These are phyloP conservation scores for Helicostylum pulchrum DNA, from an alignment of 192 early-diverging fungal genomes.

Conservation along the genomic window DNA sequence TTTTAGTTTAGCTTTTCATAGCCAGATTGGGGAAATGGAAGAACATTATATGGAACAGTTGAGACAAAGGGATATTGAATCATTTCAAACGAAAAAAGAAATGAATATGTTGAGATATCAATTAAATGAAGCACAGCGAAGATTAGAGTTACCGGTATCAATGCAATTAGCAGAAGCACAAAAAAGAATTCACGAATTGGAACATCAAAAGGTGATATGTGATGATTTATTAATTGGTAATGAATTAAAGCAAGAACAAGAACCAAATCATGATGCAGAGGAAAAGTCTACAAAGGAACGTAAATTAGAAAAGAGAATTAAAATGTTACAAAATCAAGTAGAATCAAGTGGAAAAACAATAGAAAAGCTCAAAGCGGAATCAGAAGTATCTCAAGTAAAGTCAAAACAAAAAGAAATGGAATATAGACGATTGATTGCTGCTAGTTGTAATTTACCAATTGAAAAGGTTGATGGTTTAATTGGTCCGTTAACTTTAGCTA, in stretches of 20 bases:
- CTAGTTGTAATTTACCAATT: constrained; percentile 76
- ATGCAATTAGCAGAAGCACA: constrained; percentile 56
- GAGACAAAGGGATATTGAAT: constrained; percentile 50
- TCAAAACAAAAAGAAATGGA: constrained; percentile 67
- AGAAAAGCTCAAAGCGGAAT: constrained; percentile 52
- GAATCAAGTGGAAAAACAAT: constrained; percentile 39
- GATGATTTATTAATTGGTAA: constrained; percentile 12
- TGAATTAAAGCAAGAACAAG: constrained; percentile 6
- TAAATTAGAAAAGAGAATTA: constrained; percentile 25
- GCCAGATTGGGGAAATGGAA: constrained; percentile 67
- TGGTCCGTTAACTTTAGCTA: constrained; percentile 68
- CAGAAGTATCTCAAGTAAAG: constrained; percentile 50
- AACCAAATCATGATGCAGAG: constrained; percentile 7
- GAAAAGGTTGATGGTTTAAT: constrained; percentile 79
- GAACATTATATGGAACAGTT: constrained; percentile 62
- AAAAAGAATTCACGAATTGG: constrained; percentile 57
- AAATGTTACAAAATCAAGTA: constrained; percentile 35
- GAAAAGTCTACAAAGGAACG: constrained; percentile 7
- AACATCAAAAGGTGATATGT: constrained; percentile 48
- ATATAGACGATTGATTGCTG: constrained; percentile 81
- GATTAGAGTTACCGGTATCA: constrained; percentile 44
- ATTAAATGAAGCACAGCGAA: constrained; percentile 51
- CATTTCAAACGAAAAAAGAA: constrained; percentile 53
- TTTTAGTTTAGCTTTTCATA: constrained; percentile 52
- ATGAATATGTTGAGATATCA: constrained; percentile 52